Evolutionary conservation across 306 rosid genomes (phyloP), one percentile per base, ranked within the genome.

Genomic region (Begonia peltatifolia): DNA sequence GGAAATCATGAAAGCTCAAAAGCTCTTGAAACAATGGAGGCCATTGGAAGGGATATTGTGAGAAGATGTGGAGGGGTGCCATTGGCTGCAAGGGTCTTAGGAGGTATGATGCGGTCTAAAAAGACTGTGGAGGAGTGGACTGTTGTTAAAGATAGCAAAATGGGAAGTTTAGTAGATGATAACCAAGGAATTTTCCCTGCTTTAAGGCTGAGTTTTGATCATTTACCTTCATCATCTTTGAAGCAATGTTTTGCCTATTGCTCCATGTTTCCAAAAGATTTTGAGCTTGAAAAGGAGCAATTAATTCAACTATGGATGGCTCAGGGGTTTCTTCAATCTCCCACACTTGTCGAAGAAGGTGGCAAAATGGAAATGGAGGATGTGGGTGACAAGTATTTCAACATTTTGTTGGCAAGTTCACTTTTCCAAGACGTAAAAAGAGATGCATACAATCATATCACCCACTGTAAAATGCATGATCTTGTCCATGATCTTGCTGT

Each of bases 161-260:
- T 43, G 5, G 50, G 52, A 47, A 0, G 23, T 7, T 1, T 12
- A 15, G 30, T 38, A 2, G 11, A 25, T 14, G 41, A 10, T 10
- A 13, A 50, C 0, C 14, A 50, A 2, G 14, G 11, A 20, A 36
- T 64, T 38, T 17, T 64, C 41, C 42, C 68, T 0, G 46, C 43
- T 0, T 41, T 63, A 10, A 63, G 42, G 41, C 50, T 63, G 41
- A 63, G 62, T 11, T 52, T 65, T 42, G 52, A 42, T 58, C 38
- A 55, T 20, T 22, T 65, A n/a, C 47, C 57, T 14, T 10, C 15
- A 1, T 14, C 70, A 9, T 9, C 50, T 3, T 35, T 65, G 11
- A 65, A 65, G 47, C 64, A 58, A 38, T 65, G 64, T 46, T 65
- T 65, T 58, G 49, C 55, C 30, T 65, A 58, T 9, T 58, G 70